Percentiles rank a stretch among this genome's conserved stretches.
Conservation (phyloP, 2,329 filamentous ascomycete species). For the Cytospora leucostoma region DNA sequence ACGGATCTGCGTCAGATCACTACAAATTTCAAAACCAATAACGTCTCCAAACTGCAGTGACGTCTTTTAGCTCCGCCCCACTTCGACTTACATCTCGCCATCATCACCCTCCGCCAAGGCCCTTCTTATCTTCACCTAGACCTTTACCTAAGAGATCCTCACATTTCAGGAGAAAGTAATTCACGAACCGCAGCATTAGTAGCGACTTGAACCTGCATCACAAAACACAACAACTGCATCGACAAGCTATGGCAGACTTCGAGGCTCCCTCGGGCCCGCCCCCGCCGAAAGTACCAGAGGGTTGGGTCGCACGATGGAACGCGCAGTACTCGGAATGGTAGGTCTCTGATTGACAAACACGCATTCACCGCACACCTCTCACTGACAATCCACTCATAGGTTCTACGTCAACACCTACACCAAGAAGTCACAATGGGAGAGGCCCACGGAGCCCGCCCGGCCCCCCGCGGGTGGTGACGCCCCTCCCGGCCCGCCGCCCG, state of each 20-base stretch:
- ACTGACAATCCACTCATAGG: slow-evolving; percentile 46
- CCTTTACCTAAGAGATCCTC: background rate
- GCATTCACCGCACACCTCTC: background rate
- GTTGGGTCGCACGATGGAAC: slow-evolving; percentile 86
- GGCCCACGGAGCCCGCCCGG: slow-evolving; percentile 67
- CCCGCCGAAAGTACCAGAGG: slow-evolving; percentile 67
- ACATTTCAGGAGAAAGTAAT: background rate
- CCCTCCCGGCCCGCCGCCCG: slow-evolving; percentile 65
- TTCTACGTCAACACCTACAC: slow-evolving; percentile 91
- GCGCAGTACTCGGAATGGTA: slow-evolving; percentile 81
- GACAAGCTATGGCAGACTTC: slow-evolving; percentile 53
- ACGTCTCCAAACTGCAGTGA: background rate
- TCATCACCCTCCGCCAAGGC: slow-evolving; percentile 1
- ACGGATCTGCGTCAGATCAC: slow-evolving; percentile 3
- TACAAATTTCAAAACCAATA: slow-evolving; percentile 4
- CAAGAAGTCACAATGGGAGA: slow-evolving; percentile 89
- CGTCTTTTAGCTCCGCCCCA: slow-evolving; percentile 23
- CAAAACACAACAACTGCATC: background rate
- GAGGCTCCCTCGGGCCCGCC: slow-evolving; percentile 56
- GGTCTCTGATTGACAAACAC: slow-evolving; percentile 18
- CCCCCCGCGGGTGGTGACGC: slow-evolving; percentile 44
- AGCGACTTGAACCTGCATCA: background rate
- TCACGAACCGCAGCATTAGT: background rate
- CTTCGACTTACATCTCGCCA: slow-evolving; percentile 19
- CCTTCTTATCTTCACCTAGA: background rate